These are phyloP conservation scores for Calocybe indica DNA, from an alignment of 768 basidiomycete species.

Conservation along the genomic window DNA sequence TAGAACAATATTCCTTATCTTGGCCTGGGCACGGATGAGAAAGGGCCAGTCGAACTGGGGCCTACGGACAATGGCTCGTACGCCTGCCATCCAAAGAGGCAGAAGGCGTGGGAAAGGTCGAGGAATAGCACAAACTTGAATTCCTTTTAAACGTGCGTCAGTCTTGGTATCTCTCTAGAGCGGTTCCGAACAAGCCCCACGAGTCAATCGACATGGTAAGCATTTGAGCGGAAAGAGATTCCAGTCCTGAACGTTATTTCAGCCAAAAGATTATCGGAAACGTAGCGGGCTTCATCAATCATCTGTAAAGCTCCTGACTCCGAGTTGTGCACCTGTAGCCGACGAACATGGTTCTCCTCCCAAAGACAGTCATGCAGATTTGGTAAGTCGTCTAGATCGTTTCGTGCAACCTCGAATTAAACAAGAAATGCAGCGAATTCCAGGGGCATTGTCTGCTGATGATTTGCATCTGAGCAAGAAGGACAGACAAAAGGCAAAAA, in stretches of 20 bases:
- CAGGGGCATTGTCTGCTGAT: constrained; percentile 24
- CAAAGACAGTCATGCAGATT: too few relatives aligned
- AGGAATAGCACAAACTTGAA: constrained; percentile 25
- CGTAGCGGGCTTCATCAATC: constrained; percentile 43
- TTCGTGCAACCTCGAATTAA: too few relatives aligned
- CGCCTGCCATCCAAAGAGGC: constrained; percentile 10
- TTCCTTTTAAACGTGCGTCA: constrained; percentile 33
- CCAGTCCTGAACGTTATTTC: not conserved
- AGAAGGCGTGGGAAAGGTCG: constrained; percentile 65
- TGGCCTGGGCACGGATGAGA: too few relatives aligned
- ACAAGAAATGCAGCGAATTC: constrained; percentile 26
- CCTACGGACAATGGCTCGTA: too few relatives aligned
- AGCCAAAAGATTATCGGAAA: constrained; percentile 37
- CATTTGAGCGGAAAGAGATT: not conserved
- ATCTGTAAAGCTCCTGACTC: constrained; percentile 43
- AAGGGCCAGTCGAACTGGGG: too few relatives aligned
- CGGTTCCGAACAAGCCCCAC: not conserved
- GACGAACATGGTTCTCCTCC: constrained; percentile 34
- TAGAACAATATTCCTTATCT: too few relatives aligned
- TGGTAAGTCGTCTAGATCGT: too few relatives aligned
- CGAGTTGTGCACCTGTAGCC: constrained; percentile 45
- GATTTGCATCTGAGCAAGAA: constrained; percentile 48
- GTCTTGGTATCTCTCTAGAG: constrained; percentile 7
- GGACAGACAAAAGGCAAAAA: constrained; percentile 59
- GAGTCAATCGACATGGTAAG: not conserved